Evolutionary conservation across 805 yeast genomes (phyloP).

Genomic region (Wickerhamomyces pijperi): DNA sequence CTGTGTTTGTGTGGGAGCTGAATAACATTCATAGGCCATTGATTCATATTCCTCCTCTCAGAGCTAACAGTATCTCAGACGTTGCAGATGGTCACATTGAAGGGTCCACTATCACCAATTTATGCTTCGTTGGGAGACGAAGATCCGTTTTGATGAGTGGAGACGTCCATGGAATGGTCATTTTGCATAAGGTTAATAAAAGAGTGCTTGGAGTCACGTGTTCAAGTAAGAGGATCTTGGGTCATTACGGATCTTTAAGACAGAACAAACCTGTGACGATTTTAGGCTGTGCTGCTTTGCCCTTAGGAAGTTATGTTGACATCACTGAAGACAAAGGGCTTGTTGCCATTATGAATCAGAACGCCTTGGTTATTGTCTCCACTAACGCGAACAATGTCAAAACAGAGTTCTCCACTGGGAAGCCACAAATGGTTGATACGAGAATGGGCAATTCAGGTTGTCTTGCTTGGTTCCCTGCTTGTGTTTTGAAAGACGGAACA

Average conservation of each 20-base stretch:
- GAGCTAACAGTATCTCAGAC: conserved; percentile 7
- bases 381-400: conserved; percentile 40
- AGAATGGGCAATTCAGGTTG: conserved; percentile 30
- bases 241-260: conserved; percentile 25
- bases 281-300: conserved; percentile 38
- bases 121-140: conserved; percentile 37
- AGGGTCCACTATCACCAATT: conserved; percentile 25
- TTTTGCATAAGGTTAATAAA: conserved; percentile 54
- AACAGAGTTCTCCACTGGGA: conserved; percentile 43
- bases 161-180: conserved; percentile 45
- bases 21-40: conserved; percentile 20
- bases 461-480: conserved; percentile 56
- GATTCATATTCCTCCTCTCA: conserved; percentile 13
- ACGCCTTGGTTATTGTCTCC: conserved; percentile 32
- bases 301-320: conserved; percentile 45
- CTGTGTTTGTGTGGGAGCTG: conserved; percentile 59
- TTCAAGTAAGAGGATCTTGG: conserved; percentile 39
- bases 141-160: conserved; percentile 46
- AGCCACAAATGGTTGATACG: conserved; percentile 27
- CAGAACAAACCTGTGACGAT: conserved; percentile 19
- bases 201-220: conserved; percentile 41
- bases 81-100: conserved; percentile 22
- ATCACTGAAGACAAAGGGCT: conserved; percentile 48
- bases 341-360: conserved; percentile 46
- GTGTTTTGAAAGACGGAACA: conserved; percentile 14